Conservation (phyloP, 345 rosid species). For the Viola odorata region DNA sequence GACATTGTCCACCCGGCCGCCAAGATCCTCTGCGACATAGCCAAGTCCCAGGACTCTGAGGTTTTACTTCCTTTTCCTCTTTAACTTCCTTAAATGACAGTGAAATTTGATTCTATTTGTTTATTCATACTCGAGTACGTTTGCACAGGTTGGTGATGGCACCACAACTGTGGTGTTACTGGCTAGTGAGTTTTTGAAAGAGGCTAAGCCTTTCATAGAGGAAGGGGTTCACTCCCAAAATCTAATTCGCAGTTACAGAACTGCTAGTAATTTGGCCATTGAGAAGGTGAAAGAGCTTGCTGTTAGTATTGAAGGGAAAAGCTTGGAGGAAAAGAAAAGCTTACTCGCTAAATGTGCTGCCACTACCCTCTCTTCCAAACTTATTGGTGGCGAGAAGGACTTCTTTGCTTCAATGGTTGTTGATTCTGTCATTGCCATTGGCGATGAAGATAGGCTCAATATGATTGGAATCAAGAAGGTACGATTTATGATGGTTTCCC, state of each 20-base stretch:
- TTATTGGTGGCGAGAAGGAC: constrained; percentile 95
- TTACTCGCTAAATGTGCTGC: constrained; percentile 88
- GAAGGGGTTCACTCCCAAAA: constrained; percentile 97
- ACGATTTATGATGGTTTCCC: not conserved
- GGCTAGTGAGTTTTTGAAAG: constrained; percentile 88
- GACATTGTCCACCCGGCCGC: constrained; percentile 95
- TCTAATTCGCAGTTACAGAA: constrained; percentile 80
- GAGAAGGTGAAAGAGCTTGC: constrained; percentile 80
- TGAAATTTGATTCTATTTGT: not conserved
- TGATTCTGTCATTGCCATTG: constrained; percentile 89
- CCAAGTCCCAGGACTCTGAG: constrained; percentile 99
- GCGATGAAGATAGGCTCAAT: constrained; percentile 69
- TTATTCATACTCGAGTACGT: not conserved
- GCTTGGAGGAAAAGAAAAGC: constrained; percentile 83
- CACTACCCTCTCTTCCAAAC: constrained; percentile 93
- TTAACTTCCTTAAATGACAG: not conserved
- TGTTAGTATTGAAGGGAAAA: constrained; percentile 84
- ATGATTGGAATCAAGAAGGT: constrained; percentile 98
- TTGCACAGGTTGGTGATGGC: constrained; percentile 86
- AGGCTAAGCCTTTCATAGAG: constrained; percentile 95
- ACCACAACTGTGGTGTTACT: constrained; percentile 95
- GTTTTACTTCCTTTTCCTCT: constrained; percentile 20
- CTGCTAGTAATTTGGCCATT: constrained; percentile 76
- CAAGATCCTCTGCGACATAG: constrained; percentile 98
- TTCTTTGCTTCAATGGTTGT: constrained; percentile 93